A percentile compares a stretch with the other conserved stretches of the same genome.
These are phyloP conservation scores for Alternaria infectoria DNA, from an alignment of 2,329 filamentous ascomycete genomes.

Conservation along the genomic window DNA sequence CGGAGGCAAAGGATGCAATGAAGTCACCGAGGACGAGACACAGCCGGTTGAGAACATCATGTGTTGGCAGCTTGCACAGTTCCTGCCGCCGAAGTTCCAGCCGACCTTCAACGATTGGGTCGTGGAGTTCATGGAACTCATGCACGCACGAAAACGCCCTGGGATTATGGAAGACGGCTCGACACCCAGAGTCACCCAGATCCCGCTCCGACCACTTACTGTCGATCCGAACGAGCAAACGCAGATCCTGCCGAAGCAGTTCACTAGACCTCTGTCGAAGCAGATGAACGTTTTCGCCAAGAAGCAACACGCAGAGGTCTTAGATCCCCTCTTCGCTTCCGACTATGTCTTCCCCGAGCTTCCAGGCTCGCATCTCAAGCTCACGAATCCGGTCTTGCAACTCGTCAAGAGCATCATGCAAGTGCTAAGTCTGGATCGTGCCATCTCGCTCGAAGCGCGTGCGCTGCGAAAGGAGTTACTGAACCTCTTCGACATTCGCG, in stretches of 20 bases:
- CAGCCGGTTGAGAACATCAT: constrained; percentile 90
- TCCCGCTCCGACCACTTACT: constrained; percentile 62
- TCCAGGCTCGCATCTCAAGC: constrained; percentile 71
- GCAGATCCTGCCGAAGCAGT: constrained; percentile 76
- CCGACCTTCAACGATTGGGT: constrained; percentile 90
- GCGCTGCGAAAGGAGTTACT: constrained; percentile 88
- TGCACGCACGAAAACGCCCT: constrained; percentile 81
- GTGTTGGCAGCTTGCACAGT: constrained; percentile 97
- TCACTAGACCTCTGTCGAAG: constrained; percentile 89
- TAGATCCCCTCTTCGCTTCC: constrained; percentile 83
- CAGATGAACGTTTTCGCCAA: constrained; percentile 82
- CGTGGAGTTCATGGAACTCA: constrained; percentile 91
- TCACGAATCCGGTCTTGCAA: constrained; percentile 78
- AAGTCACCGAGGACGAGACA: constrained; percentile 76
- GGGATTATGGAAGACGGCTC: constrained; percentile 56
- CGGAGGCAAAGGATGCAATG: constrained; percentile 86
- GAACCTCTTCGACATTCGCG: constrained; percentile 88
- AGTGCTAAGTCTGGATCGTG: constrained; percentile 87
- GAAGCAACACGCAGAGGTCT: constrained; percentile 84
- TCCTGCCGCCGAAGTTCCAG: constrained; percentile 81
- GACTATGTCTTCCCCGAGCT: constrained; percentile 88
- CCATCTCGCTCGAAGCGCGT: constrained; percentile 85
- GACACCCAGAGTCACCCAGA: constrained; percentile 64
- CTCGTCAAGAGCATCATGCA: constrained; percentile 94
- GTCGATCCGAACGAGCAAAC: constrained; percentile 64